These are phyloP conservation scores for Linderniella brevidens DNA, from an alignment of 257 asterid species.

Conservation along the genomic window DNA sequence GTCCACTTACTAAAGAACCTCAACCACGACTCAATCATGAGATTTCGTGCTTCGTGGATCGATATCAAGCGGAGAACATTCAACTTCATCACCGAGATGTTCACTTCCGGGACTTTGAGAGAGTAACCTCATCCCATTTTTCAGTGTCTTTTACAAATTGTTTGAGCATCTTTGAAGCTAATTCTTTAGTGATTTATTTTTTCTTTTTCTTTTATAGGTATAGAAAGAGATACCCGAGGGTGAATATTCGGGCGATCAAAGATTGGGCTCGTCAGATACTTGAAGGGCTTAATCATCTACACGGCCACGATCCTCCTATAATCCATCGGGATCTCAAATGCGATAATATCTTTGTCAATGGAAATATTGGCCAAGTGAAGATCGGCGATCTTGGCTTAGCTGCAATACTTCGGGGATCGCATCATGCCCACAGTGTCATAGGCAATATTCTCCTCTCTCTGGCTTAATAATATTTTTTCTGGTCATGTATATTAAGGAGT, in stretches of 20 bases:
- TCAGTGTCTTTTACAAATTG: no score
- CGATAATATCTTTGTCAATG: conserved; percentile 64
- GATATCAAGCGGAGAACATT: conserved; percentile 37
- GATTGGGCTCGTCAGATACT: conserved; percentile 66
- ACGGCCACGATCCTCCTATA: conserved; percentile 56
- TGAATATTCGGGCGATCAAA: conserved; percentile 38
- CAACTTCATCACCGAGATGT: conserved; percentile 72
- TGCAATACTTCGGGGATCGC: conserved; percentile 41
- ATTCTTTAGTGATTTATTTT: no score
- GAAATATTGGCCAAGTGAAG: conserved; percentile 72
- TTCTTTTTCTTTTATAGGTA: conserved; percentile 21
- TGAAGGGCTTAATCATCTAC: conserved; percentile 56
- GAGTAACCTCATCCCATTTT: conserved; percentile 22
- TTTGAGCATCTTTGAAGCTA: no score
- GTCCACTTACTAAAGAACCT: conserved; percentile 63
- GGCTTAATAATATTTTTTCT: not conserved
- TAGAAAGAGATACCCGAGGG: conserved; percentile 32
- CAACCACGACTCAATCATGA: conserved; percentile 49
- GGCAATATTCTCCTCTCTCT: conserved; percentile 15
- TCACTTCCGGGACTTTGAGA: conserved; percentile 77
- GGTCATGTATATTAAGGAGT: no score
- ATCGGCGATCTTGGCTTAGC: conserved; percentile 82
- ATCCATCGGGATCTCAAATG: conserved; percentile 82
- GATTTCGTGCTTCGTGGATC: conserved; percentile 45
- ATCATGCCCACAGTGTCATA: conserved; percentile 74